Base-by-base conservation (phyloP, 352 stramenopile genomes). In the Phytophthora syringae region DNA sequence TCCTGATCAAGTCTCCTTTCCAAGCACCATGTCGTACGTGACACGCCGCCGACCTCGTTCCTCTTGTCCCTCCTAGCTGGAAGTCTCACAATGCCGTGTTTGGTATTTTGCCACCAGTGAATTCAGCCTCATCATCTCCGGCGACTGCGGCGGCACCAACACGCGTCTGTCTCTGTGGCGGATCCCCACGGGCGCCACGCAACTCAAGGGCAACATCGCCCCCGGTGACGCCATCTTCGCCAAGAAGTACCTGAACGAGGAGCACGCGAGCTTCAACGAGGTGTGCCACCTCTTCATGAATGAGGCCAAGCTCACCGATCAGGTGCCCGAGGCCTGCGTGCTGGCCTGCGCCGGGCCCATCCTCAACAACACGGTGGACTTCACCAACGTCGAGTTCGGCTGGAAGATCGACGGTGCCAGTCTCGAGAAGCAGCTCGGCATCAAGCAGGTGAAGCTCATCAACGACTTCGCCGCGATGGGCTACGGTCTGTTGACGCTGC, bases 391-490 rank as follows among this genome's bases (percentile, higher is more conserved):
- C 49, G 77, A 87, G 55, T 92, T 88, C 39, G 86, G 87, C 54
- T 97, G 91, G 91, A 82, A 80, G 55, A 95, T 97, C 64, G 88
- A 96, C 51, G 91, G 91, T 21, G 65, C 79, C 1, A 52, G 72
- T 51, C 65, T 97, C 2, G 73, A 93, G 52, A 78, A 75, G 22
- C 67, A 91, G 73, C 70, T 93, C 30, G 88, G 79, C 50, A 97
- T 98, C n/a, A 64, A 80, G 83, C 51, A 79, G 13, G 94, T 98
- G 36, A 82, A 83, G n/a, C 81, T 99, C 16, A 97, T 99, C 42
- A 98, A 98, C 74, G 97, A 99, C 75, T 99, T 99, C 77, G 93
- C 96, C 0, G 97, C 91, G 30, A 97, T 98, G 73, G 97, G 97
- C 44, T 99, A 99, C 74, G 97, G 97, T 7, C 84, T 98, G 32